phyloP scores from a whole-genome alignment of 163 green algal genomes.

The Chlamydomonas reinhardtii region DNA sequence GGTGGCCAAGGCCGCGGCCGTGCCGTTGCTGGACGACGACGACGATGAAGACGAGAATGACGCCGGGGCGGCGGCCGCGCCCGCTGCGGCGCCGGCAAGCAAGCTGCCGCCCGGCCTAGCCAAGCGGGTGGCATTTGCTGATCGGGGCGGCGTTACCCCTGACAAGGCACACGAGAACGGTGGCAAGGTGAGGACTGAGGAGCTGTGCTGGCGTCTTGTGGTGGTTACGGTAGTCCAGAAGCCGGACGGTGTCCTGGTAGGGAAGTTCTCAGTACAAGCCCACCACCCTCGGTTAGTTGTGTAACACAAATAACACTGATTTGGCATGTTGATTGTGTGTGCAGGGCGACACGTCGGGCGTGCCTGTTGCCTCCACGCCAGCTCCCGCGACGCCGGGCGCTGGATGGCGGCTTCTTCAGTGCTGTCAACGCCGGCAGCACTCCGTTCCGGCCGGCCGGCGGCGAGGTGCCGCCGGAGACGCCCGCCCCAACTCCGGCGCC shows the following conservation, averaged over 20 bases:
- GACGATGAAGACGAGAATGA: constrained; percentile 25
- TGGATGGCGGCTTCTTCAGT: constrained; percentile 23
- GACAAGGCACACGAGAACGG: no score
- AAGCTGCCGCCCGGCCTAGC: no score
- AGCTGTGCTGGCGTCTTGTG: no score
- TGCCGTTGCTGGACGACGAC: constrained; percentile 49
- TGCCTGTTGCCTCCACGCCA: background rate
- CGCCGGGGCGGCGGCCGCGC: background rate
- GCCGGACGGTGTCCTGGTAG: no score
- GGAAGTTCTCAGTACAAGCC: no score
- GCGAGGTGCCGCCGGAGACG: background rate
- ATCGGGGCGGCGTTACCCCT: no score
- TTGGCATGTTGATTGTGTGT: no score
- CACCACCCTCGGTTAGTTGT: no score
- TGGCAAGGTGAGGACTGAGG: no score
- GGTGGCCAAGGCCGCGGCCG: constrained; percentile 30
- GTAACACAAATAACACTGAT: no score
- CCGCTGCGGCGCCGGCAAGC: background rate
- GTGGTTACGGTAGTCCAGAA: no score
- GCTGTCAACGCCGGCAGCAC: constrained; percentile 23
- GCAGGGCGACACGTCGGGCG: background rate
- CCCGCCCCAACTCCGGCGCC: background rate
- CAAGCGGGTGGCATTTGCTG: no score
- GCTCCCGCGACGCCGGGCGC: background rate
- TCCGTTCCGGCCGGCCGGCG: constrained; percentile 5